Percentiles rank a stretch among this genome's conserved stretches.
Evolutionary conservation across 2,329 filamentous ascomycete species (phyloP).

Genomic region (Zymoseptoria pseudotritici): DNA sequence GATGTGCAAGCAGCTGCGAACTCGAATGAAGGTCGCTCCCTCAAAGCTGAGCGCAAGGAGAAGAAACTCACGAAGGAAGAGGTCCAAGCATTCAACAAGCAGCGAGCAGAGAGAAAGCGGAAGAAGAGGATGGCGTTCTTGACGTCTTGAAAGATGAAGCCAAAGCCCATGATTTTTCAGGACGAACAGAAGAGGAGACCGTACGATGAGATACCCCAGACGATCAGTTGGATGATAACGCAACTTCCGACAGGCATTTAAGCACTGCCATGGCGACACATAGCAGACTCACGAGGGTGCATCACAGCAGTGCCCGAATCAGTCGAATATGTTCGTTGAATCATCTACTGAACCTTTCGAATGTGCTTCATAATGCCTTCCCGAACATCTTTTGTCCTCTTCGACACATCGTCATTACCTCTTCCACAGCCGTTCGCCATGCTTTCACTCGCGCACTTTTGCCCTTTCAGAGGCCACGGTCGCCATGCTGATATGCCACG

Average conservation of each 20-base stretch:
- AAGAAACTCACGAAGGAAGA: conserved; percentile 81
- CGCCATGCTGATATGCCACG: not conserved
- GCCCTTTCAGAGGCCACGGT: not conserved
- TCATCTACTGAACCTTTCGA: not conserved
- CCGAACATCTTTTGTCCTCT: not conserved
- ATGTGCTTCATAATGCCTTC: not conserved
- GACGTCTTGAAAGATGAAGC: conserved; percentile 55
- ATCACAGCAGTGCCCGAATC: not conserved
- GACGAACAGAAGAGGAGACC: not conserved
- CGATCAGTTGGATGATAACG: not conserved
- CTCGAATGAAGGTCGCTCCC: conserved; percentile 76
- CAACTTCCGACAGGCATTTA: not conserved
- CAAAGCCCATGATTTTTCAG: not conserved
- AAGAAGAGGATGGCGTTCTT: conserved; percentile 92
- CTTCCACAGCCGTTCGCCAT: not conserved
- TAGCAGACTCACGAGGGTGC: not conserved
- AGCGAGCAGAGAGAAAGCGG: conserved; percentile 80
- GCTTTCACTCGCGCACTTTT: not conserved
- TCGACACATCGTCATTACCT: not conserved
- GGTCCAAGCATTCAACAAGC: conserved; percentile 85
- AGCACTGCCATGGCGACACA: not conserved
- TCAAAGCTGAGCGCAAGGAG: conserved; percentile 81
- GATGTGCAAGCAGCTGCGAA: conserved; percentile 91
- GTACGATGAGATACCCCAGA: not conserved
- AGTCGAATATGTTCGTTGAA: not conserved